Evolutionary conservation across 805 yeast genomes (phyloP), one percentile per base, ranked within the genome.

Genomic region (Crinitomyces ghanaensis): DNA sequence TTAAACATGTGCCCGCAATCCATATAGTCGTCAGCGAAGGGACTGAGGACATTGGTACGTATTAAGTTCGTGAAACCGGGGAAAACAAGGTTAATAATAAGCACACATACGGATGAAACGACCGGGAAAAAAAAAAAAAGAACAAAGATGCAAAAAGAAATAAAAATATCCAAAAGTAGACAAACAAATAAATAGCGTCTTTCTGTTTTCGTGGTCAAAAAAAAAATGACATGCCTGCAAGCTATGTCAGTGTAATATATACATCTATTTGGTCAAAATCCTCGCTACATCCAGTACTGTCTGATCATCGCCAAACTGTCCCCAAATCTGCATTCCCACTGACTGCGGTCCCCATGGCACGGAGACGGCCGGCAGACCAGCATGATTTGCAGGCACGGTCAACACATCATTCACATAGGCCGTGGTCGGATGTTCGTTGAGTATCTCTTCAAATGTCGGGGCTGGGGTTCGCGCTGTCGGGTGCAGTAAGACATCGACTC

Each of bases 361-460:
- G 2, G 79, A 69, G 7, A 88, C 65, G 0, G 94, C 72, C 1
- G 99, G 99, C 2, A 88, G 53, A 0, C 97, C 97, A 0, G 94
- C 93, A 37, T 93, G 57, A 1, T 94, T 85, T 26, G 91, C 80
- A 0, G 98, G 96, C 4, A 85, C 79, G 0, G 95, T 83, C 36
- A 85, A 65, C 0, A 80, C 72, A 54, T 91, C 99, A 53, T 84
- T 81, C 34, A 77, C 63, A 46, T 80, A 85, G 12, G 77, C 68
- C 29, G 72, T 72, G 3, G 78, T 62, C 2, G 78, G 68, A 5
- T 53, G 45, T 15, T 64, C 60, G 3, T 44, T 38, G 6, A 43
- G 38, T 35, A 63, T 69, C n/a, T 68, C 68, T 2, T 59, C 57
- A 2, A 79, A 46, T 5, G 61, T 63, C 19, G 72, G 80, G 11